Evolutionary conservation across 2,329 filamentous ascomycete species (phyloP), one percentile per base, ranked within the genome.

Genomic region (Penicillium sp.): DNA sequence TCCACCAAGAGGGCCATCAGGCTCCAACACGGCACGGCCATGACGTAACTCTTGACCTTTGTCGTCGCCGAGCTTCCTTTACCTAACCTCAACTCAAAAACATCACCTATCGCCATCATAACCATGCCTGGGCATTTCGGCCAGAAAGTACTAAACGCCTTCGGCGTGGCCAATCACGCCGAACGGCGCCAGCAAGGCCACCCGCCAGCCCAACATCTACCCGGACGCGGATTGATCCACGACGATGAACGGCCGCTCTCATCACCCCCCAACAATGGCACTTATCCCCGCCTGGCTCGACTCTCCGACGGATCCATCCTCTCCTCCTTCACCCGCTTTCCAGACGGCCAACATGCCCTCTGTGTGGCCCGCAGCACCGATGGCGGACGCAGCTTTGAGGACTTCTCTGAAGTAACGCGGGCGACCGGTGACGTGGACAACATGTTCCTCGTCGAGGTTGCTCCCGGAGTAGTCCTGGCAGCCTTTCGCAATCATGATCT

Each of bases 401-500:
- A 77, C 12, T 74, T 74, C 54, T 75, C 77, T 38, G 79, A 82
- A 62, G 77, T 83, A 41, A 72, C 76, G 0, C 79, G 80, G 1
- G 77, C 76, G 3, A 57, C 54, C 0, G 77, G 78, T 15, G 81
- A 83, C 63, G 71, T 79, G 54, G 81, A 82, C 67, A 83, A 83
- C 66, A 72, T 77, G 37, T 82, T 78, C 60, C 64, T 83, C 14
- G 70, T 81, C 11, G 79, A 82, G 58, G 73, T 77, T 1, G 66
- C 70, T 0, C 69, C 73, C 0, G 63, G 61, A 0, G 68, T 70
- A 1, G 69, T 82, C 1, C 72, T 83, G 0, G 81, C 76, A 0
- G 81, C 81, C 0, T 83, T 83, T 67, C 78, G 81, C 5, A 83
- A 83, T 67, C 80, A 82, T 58, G 75, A 78, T 42, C 67, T 74